Evolutionary conservation across 176 grass and related monocot species (phyloP).

Genomic region (Poa pratensis): DNA sequence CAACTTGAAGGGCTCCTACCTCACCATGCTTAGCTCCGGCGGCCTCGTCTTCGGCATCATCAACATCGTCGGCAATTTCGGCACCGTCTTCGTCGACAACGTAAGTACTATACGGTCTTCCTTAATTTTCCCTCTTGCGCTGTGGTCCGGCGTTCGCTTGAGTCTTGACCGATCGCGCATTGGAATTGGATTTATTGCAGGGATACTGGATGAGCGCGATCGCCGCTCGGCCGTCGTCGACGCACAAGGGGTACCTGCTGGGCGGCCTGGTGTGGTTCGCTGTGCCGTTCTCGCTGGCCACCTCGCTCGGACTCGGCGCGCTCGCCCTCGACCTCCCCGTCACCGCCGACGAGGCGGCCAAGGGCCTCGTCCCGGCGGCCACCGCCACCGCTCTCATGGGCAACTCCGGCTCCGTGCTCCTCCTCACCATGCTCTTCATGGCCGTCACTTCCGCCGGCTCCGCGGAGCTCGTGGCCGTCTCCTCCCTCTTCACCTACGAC

Average conservation of each 20-base stretch:
- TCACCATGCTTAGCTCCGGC: constrained; percentile 83
- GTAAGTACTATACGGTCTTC: neutral
- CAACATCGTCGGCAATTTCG: constrained; percentile 82
- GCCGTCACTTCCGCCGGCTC: constrained; percentile 80
- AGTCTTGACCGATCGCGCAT: neutral
- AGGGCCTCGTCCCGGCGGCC: constrained; percentile 77
- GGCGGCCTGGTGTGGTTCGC: constrained; percentile 81
- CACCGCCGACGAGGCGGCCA: constrained; percentile 58
- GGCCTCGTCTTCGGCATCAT: constrained; percentile 83
- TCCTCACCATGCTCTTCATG: constrained; percentile 92
- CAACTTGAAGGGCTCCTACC: constrained; percentile 73
- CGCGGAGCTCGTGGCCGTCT: constrained; percentile 70
- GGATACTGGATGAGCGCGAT: constrained; percentile 90
- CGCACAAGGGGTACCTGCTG: constrained; percentile 76
- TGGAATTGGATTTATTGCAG: neutral
- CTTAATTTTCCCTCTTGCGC: neutral
- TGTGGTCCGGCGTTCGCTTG: neutral
- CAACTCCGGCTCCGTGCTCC: constrained; percentile 69
- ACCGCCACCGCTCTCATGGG: constrained; percentile 75
- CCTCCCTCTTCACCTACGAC: constrained; percentile 81
- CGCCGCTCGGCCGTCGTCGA: constrained; percentile 71
- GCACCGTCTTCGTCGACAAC: constrained; percentile 87
- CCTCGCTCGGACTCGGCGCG: constrained; percentile 73
- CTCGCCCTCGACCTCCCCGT: constrained; percentile 76
- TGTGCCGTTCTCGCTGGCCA: constrained; percentile 75